Evolutionary conservation across 1,139 yeast genomes (phyloP).

Genomic region (Debaryomyces udenii): DNA sequence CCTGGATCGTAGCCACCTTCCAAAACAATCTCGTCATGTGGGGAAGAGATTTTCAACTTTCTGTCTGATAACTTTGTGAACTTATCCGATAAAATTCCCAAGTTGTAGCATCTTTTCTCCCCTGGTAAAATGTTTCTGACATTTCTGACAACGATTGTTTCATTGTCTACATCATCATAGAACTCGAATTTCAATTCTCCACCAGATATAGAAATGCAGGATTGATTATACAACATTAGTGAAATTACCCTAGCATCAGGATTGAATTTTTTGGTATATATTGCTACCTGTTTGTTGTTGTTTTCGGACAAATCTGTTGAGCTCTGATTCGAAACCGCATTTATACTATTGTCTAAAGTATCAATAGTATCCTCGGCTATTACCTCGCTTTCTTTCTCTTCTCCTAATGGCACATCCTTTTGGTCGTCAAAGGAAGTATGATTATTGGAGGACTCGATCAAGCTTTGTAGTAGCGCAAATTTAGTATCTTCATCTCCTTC

Average conservation of each 20-base stretch:
- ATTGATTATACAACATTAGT: slow-evolving; percentile 31
- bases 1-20: slow-evolving; percentile 23
- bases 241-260: slow-evolving; percentile 29
- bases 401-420: background rate
- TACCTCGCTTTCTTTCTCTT: slow-evolving; percentile 2
- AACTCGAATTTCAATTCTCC: slow-evolving; percentile 36
- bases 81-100: slow-evolving; percentile 18
- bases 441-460: slow-evolving; percentile 17
- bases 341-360: background rate
- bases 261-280: slow-evolving; percentile 23
- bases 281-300: slow-evolving; percentile 10
- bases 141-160: slow-evolving; percentile 28
- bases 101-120: slow-evolving; percentile 27
- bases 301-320: background rate
- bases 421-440: background rate
- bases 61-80: slow-evolving; percentile 21
- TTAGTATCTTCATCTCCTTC: slow-evolving; percentile 25
- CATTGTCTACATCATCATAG: slow-evolving; percentile 17
- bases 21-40: slow-evolving; percentile 22
- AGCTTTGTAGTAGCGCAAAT: slow-evolving; percentile 26
- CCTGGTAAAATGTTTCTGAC: slow-evolving; percentile 32
- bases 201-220: slow-evolving; percentile 28
- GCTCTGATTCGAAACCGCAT: background rate
- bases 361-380: slow-evolving; percentile 5
- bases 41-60: slow-evolving; percentile 25